Base-by-base conservation (phyloP, 202 grass and related monocot species). In the Panicum virgatum region DNA sequence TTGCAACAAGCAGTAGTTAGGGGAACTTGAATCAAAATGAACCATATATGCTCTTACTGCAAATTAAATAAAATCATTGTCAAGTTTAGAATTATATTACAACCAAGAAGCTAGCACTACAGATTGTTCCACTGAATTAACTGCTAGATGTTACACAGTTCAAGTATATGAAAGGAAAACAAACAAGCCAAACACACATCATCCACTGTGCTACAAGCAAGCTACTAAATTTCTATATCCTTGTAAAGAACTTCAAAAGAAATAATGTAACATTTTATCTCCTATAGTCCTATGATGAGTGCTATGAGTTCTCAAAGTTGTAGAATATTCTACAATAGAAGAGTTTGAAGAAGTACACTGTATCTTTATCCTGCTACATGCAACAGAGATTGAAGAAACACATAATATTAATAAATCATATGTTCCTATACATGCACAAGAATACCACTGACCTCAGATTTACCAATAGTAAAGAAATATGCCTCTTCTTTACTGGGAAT, bases 381-480 rank as follows among this genome's bases (percentile, higher is more conserved):
- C 57, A 78, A 37, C 0, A 23, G 5, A 39, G 20, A 16, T 14
- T 70, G 5, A 57, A 66, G 45, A 73, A 64, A 7, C 12, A 56
- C n/a, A 63, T 48, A 65, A 74, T 52, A 29, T 37, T 76, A 12
- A 47, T 69, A 56, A 27, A 72, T 50, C 56, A 23, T 57, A 69
- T 46, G 36, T 75, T 77, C 40, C 58, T 78, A 61, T 63, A 73
- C 25, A 83, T 62, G 45, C 39, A 74, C 9, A 51, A 75, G 63
- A 61, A 70, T 68, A n/a, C 50, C 20, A 54, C 87, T 91, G 73
- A 95, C 96, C 96, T 96, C 87, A 85, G 89, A 93, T 96, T 90
- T 96, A 86, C 96, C 96, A 60, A 98, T 48, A 87, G 87, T 96
- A 86, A 98, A 98, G 76, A 83, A 90, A 87, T 95, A 98, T 25